Base-by-base conservation (phyloP, 2,329 filamentous ascomycete species). In the Aureobasidium sp. region DNA sequence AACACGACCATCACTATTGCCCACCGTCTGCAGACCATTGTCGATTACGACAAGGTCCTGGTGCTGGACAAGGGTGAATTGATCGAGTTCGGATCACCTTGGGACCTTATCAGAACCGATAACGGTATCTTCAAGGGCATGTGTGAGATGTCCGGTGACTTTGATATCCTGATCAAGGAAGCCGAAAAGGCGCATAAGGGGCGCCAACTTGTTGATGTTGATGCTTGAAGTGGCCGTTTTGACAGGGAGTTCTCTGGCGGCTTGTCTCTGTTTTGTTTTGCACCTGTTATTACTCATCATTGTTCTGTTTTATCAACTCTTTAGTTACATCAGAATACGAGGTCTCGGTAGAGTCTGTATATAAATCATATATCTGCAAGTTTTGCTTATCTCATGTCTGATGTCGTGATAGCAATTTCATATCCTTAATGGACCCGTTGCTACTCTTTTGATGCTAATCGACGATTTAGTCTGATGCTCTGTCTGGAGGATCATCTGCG, bases 21-120 rank as follows among this genome's bases (percentile, higher is more conserved):
- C 0, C 94, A 99, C 76, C 86, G 94, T 20, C 80, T 99, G 66
- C 91, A 96, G 72, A 99, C 94, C 0, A 97, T 99, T 74, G 92
- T 94, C 31, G 94, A 99, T 73, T 99, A 97, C 71, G 94, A 99
- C 77, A 96, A 96, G 79, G 93, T 99, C 15, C 79, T 99, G 17
- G 92, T 99, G 14, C 80, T 99, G 5, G 94, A 99, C 70, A 90
- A 92, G 73, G 94, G 94, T 11, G 77, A 84, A 64, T 88, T 97
- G 22, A 83, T 94, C 5, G 93, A 99, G 76, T 99, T 85, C 71
- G 94, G 87, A n/a, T 88, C 96, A 70, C 94, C 94, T 0, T 91
- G 87, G 78, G 86, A 90, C 67, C 78, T 99, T 57, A 82, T 96
- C 66, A 83, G 81, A 70, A 87, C 87, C 68, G 79, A 89, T 62